Percentiles rank a stretch among this genome's conserved stretches.
These are phyloP conservation scores for Teunomyces atbi DNA, from an alignment of 805 yeast genomes.

Conservation along the genomic window DNA sequence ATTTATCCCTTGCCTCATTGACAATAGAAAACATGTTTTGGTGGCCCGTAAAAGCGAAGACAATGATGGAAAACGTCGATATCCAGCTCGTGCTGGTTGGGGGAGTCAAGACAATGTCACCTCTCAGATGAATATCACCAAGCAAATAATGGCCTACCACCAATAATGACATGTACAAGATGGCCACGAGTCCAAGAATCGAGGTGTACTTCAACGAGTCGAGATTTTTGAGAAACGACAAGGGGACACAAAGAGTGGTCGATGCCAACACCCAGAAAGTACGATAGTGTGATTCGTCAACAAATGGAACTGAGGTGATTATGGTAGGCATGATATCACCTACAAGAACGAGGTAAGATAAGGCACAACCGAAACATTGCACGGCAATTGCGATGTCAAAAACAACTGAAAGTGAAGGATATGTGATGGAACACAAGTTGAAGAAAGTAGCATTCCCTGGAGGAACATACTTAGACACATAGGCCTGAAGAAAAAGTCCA, in stretches of 20 bases:
- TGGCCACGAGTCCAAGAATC: constrained; percentile 76
- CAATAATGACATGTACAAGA: constrained; percentile 68
- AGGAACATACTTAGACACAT: constrained; percentile 50
- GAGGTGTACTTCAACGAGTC: constrained; percentile 87
- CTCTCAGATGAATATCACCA: constrained; percentile 46
- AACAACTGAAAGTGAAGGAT: constrained; percentile 57
- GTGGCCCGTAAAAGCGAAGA: constrained; percentile 94
- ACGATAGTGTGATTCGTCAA: constrained; percentile 30
- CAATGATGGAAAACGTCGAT: constrained; percentile 79
- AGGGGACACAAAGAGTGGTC: constrained; percentile 46
- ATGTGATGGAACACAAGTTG: constrained; percentile 57
- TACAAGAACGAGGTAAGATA: constrained; percentile 65
- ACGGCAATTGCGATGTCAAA: constrained; percentile 69
- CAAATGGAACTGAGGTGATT: constrained; percentile 21
- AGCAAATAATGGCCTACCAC: constrained; percentile 69
- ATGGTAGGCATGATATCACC: constrained; percentile 72
- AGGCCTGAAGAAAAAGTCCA: constrained; percentile 64
- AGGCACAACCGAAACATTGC: constrained; percentile 70
- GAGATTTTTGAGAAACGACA: constrained; percentile 70
- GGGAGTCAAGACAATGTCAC: constrained; percentile 33
- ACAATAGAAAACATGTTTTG: constrained; percentile 90
- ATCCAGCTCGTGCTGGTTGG: constrained; percentile 52
- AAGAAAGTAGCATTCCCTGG: constrained; percentile 68
- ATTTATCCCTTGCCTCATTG: constrained; percentile 67
- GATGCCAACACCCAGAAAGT: constrained; percentile 62